Percentiles rank a stretch among this genome's conserved stretches.
phyloP scores from a whole-genome alignment of 2,329 filamentous ascomycete genomes.

The Fusarium ramigenum region DNA sequence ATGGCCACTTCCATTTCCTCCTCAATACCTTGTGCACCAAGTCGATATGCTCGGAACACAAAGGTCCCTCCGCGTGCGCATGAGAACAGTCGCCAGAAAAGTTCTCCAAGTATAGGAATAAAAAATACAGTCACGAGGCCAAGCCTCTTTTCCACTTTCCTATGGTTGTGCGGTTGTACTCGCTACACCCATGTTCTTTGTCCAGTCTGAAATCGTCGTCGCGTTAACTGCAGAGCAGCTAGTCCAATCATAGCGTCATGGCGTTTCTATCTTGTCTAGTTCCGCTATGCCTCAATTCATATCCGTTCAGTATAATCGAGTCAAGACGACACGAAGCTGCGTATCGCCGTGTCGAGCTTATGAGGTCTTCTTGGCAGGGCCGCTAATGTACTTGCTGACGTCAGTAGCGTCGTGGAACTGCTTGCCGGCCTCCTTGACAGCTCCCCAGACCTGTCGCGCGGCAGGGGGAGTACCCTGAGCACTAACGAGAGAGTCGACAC shows the following conservation, averaged over 20 bases:
- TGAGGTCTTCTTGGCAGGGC: constrained; percentile 60
- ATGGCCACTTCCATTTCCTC: constrained; percentile 10
- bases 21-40: constrained; percentile 25
- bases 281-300: constrained; percentile 17
- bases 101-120: constrained; percentile 24
- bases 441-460: constrained; percentile 82
- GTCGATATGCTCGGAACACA: constrained; percentile 21
- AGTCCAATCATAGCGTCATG: constrained; percentile 34
- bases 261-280: constrained; percentile 25
- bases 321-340: not conserved
- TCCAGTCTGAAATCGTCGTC: constrained; percentile 18
- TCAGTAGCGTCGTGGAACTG: constrained; percentile 85
- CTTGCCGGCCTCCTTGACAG: constrained; percentile 75
- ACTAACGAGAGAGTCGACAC: constrained; percentile 82
- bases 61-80: constrained; percentile 23
- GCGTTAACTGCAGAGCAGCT: constrained; percentile 25
- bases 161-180: not conserved
- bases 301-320: not conserved
- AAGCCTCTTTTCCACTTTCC: constrained; percentile 9
- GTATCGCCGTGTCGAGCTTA: constrained; percentile 38
- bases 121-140: constrained; percentile 17
- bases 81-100: constrained; percentile 29
- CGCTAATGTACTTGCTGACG: constrained; percentile 74
- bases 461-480: constrained; percentile 87
- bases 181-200: not conserved